Evolutionary conservation across 495 filamentous ascomycete genomes (phyloP).

Genomic region (Neurospora africana): DNA sequence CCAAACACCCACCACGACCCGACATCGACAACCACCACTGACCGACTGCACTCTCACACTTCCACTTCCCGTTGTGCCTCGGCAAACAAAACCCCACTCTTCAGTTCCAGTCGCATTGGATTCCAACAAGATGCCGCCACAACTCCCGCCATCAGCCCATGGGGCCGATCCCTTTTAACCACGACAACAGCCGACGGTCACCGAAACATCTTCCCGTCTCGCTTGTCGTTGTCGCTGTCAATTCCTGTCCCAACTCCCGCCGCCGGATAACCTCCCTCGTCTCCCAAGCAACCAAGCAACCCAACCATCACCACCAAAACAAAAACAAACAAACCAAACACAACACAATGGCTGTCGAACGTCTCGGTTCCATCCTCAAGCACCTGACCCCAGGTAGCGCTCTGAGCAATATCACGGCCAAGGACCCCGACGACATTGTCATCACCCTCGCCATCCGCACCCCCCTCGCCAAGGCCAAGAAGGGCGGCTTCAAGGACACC

Average conservation of each 20-base stretch:
- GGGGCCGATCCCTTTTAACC: background rate
- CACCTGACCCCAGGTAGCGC: conserved; percentile 67
- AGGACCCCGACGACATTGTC: conserved; percentile 93
- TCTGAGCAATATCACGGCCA: conserved; percentile 63
- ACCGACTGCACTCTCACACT: background rate
- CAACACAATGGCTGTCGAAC: conserved; percentile 65
- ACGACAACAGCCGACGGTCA: background rate
- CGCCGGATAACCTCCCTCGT: background rate
- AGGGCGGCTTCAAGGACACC: conserved; percentile 93
- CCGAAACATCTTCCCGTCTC: background rate
- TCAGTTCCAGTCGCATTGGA: background rate
- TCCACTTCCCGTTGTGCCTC: conserved; percentile 8
- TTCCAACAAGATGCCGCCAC: background rate
- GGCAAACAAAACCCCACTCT: conserved; percentile 14
- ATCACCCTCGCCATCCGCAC: conserved; percentile 77
- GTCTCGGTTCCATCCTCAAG: conserved; percentile 76
- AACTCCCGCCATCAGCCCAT: background rate
- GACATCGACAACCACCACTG: background rate
- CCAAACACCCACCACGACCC: background rate
- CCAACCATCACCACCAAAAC: background rate
- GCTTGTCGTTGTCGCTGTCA: background rate
- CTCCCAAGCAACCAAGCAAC: background rate
- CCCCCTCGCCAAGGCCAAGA: conserved; percentile 62
- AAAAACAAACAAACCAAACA: conserved; percentile 13
- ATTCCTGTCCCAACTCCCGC: background rate